These are phyloP conservation scores for Periconia sp. DNA, from an alignment of 2,329 filamentous ascomycete species.

Conservation along the genomic window DNA sequence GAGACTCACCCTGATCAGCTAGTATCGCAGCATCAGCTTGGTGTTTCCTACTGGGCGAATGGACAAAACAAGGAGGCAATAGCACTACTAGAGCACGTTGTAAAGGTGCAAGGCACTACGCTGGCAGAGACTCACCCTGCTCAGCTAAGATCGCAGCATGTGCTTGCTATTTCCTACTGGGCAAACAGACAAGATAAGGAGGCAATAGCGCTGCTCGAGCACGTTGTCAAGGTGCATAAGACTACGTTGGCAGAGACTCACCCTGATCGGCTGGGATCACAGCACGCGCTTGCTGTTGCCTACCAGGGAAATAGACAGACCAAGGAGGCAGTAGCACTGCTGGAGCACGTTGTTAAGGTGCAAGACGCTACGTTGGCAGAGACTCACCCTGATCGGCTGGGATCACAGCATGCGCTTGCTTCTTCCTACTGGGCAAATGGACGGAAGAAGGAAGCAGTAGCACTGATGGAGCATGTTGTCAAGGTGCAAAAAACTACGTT, in stretches of 20 bases:
- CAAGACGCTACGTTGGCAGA: too few species aligned
- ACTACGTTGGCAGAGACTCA: not conserved
- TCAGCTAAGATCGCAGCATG: conserved; percentile 15
- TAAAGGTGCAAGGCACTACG: conserved; percentile 8
- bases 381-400: too few species aligned
- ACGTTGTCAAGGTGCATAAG: not conserved
- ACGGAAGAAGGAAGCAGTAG: too few species aligned
- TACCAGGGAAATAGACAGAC: not conserved
- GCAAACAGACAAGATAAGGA: conserved; percentile 7
- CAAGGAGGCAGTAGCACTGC: not conserved
- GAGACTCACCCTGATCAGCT: conserved; percentile 7
- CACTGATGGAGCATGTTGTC: too few species aligned
- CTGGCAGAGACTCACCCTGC: conserved; percentile 13
- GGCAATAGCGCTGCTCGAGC: conserved; percentile 12
- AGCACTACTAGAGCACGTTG: conserved; percentile 13
- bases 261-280: not conserved
- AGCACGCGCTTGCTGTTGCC: not conserved
- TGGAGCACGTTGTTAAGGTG: too few species aligned
- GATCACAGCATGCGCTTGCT: too few species aligned
- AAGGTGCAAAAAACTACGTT: too few species aligned
- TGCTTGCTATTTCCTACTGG: conserved; percentile 10
- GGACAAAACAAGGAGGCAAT: conserved; percentile 9
- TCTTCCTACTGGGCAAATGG: too few species aligned
- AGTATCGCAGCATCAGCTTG: conserved; percentile 12
- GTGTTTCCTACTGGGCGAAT: conserved; percentile 3